Base-by-base conservation (phyloP, 257 asterid species). In the Solanum dulcamara region DNA sequence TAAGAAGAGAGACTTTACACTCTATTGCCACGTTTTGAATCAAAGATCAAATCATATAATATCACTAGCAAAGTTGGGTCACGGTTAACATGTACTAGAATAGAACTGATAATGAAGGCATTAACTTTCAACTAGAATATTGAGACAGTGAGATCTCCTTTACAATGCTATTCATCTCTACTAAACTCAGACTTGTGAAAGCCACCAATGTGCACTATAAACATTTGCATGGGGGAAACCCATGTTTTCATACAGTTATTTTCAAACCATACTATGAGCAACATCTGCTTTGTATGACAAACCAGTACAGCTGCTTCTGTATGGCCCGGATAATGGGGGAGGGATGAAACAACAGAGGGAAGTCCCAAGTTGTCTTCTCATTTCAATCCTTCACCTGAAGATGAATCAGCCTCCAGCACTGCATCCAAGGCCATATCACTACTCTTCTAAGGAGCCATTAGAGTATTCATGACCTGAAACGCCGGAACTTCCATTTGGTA, bases 401-500 rank as follows among this genome's bases (percentile, higher is more conserved):
- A 81, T 81, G 59, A 48, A 30, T 60, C 59, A 83, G 50, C 66
- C 18, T 64, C 59, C 59, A 10, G 10, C 6, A 20, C 40, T 44
- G 71, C 28, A 46, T 42, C 71, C 79, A 62, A 44, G 28, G 83
- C 62, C 66, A 42, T 50, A 15, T 93, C 92, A 93, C 7, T 84
- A 87, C 81, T 91, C 93, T 55, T 89, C 93, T 60, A 83, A 83
- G 46, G 86, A 84, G 80, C 95, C 98, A 79, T 92, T 92, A 1
- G 95, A 86, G 87, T 89, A 85, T 48, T 92, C 93, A 84, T 91
- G 89, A 44, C 94, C 94, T 70, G 93, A 90, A 87, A 86, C 88
- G 71, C 91, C 89, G 72, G 90, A 79, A 80, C 85, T 86, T 67
- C 94, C 98, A 86, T 96, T 94, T 38, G 92, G 51, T 85, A 87